Conservation (phyloP, 2,329 filamentous ascomycete species). For the Didymella arachidicola region DNA sequence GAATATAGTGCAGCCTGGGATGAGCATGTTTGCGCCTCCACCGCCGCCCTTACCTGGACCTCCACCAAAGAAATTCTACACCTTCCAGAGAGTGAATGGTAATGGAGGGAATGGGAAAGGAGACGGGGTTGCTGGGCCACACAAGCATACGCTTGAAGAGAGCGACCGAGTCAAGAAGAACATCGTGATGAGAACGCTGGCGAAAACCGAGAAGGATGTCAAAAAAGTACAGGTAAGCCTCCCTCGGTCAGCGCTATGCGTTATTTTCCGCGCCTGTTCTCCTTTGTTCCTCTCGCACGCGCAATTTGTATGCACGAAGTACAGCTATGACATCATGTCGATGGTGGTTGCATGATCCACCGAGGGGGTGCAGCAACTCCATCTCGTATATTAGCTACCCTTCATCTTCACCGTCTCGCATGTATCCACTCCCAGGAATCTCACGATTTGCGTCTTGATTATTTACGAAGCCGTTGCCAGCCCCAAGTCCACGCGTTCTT, state of each 20-base stretch:
- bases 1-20: conserved; percentile 25
- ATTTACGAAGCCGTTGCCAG: neutral
- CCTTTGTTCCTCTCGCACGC: neutral
- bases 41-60: conserved; percentile 14
- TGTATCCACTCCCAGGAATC: conserved; percentile 15
- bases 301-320: conserved; percentile 12
- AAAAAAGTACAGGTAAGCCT: conserved; percentile 61
- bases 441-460: neutral
- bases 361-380: conserved; percentile 11
- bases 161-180: conserved; percentile 85
- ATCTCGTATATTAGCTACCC: conserved; percentile 6
- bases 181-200: conserved; percentile 71
- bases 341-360: conserved; percentile 14
- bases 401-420: conserved; percentile 13
- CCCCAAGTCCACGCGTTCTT: neutral
- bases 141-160: conserved; percentile 75
- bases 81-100: conserved; percentile 79
- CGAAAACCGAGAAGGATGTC: conserved; percentile 69
- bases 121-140: conserved; percentile 73
- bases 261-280: neutral
- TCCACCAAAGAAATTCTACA: conserved; percentile 60
- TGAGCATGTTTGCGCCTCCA: conserved; percentile 27
- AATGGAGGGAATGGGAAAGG: conserved; percentile 77
- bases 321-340: conserved; percentile 19
- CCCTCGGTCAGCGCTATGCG: neutral